Evolutionary conservation across 139 green algal species (phyloP), one percentile per base, ranked within the genome.

Genomic region (Pleodorina starrii): DNA sequence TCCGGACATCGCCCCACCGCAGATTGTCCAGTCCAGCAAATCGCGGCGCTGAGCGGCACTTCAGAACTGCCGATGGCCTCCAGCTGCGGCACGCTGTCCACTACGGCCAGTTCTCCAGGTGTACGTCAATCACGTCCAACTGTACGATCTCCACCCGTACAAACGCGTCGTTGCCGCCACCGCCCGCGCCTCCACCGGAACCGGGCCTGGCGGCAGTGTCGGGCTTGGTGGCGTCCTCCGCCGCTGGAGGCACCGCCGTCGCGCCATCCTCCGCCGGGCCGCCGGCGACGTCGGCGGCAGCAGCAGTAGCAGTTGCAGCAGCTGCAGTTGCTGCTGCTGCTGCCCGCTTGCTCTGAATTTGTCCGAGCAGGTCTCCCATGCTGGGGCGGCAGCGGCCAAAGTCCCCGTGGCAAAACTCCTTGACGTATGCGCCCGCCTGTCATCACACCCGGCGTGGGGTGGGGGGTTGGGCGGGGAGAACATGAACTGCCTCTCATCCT

Each of bases 331-430:
- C 48, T 9, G 32, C 76, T 50, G 38, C 79, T 0, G 25, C 79
- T 29, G 38, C 35, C 2, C 21, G 44, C 78, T 46, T 29, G 21
- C 40, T 29, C 38, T 29, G 23, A 0, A 87, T 63, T 16, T 25
- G 42, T 16, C 16, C 90, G 54, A 97, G 88, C 75, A 97, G 35
- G 23, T 87, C 74, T 0, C 90, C 93, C 23, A 99, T 23, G 89
- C 90, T 94, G n/a, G 97, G 97, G 23, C 75, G 38, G 2, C 95
- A 98, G 6, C 96, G 86, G 19, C 96, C 96, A 36, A 95, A 92
- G 90, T 98, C 97, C 14, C 96, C 95, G 84, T 98, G 94, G 66
- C 97, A 94, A 86, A 99, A 98, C 92, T 99, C 97, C 86, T 99
- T 99, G 14, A 94, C 81, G 75, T 94, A 94, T 11, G 91, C 78